phyloP scores from a whole-genome alignment of 768 basidiomycete genomes.

The Lactarius akahatsu region DNA sequence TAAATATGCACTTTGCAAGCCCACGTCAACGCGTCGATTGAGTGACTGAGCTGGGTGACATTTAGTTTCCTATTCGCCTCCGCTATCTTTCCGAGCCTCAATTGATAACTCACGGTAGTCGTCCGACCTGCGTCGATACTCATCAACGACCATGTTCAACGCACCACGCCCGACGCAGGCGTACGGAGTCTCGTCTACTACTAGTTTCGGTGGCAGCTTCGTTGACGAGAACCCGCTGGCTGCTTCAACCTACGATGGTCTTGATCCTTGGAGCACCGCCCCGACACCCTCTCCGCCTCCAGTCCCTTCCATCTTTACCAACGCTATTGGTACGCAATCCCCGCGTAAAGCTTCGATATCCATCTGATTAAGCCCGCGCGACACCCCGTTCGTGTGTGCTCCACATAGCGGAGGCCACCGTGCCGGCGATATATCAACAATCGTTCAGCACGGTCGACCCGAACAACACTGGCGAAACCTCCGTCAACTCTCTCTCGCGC shows the following conservation, averaged over 20 bases:
- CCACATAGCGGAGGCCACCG: conserved; percentile 67
- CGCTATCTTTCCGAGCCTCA: background rate
- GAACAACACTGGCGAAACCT: conserved; percentile 69
- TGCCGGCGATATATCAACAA: conserved; percentile 73
- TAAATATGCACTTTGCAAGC: background rate
- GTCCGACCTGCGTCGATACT: background rate
- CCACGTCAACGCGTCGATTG: background rate
- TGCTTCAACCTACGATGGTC: conserved; percentile 68
- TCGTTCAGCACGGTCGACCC: conserved; percentile 75
- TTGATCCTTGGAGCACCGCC: conserved; percentile 72
- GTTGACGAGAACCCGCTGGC: conserved; percentile 73
- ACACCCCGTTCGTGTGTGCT: conserved; percentile 9
- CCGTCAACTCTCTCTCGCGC: conserved; percentile 79
- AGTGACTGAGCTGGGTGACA: background rate
- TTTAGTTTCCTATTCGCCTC: conserved; percentile 7
- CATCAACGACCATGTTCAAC: conserved; percentile 67
- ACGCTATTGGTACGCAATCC: conserved; percentile 22
- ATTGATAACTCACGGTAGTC: too few relatives aligned
- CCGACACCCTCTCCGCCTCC: conserved; percentile 68
- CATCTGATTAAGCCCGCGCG: background rate
- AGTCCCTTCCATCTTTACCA: conserved; percentile 45
- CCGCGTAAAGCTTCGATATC: background rate
- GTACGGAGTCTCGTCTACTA: conserved; percentile 56
- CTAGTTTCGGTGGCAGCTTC: conserved; percentile 67
- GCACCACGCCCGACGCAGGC: conserved; percentile 72